These are phyloP conservation scores for Bipolaris gigantea DNA, from an alignment of 2,329 filamentous ascomycete species.

Conservation along the genomic window DNA sequence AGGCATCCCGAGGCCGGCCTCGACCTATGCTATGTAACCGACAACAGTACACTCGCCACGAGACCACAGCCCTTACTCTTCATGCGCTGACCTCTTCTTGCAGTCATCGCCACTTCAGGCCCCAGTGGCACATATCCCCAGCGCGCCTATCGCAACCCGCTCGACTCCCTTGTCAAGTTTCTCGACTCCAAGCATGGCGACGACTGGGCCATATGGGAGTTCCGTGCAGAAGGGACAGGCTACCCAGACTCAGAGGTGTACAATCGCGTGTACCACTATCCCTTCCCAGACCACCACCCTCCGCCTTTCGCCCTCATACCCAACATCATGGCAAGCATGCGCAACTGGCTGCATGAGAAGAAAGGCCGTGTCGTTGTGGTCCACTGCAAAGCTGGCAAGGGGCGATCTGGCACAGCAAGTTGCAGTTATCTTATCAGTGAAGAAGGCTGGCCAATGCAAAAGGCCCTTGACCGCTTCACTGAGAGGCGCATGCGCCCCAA, in stretches of 20 bases:
- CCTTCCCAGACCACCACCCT: slow-evolving; percentile 96
- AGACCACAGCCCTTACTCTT: slow-evolving; percentile 26
- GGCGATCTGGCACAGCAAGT: slow-evolving; percentile 82
- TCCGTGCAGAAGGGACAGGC: slow-evolving; percentile 92
- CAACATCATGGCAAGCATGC: slow-evolving; percentile 88
- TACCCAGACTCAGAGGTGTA: slow-evolving; percentile 92
- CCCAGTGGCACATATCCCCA: slow-evolving; percentile 88
- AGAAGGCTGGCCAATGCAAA: slow-evolving; percentile 68
- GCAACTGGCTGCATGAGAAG: slow-evolving; percentile 70
- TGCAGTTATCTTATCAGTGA: slow-evolving; percentile 91
- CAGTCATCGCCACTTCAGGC: slow-evolving; percentile 74
- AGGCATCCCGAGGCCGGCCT: slow-evolving; percentile 85
- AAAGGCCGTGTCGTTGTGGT: slow-evolving; percentile 76
- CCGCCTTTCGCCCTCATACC: slow-evolving; percentile 90
- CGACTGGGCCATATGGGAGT: slow-evolving; percentile 97
- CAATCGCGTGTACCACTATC: slow-evolving; percentile 82
- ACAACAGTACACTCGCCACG: slow-evolving; percentile 59
- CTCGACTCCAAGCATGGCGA: slow-evolving; percentile 78
- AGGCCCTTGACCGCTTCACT: slow-evolving; percentile 71
- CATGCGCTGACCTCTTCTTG: slow-evolving; percentile 43
- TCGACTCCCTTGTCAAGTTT: slow-evolving; percentile 83
- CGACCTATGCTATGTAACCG: slow-evolving; percentile 94
- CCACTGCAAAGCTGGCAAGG: slow-evolving; percentile 97
- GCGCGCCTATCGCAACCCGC: slow-evolving; percentile 89
- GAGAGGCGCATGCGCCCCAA: slow-evolving; percentile 83